These are phyloP conservation scores for Cucurbita pepo DNA, from an alignment of 306 rosid genomes.

Conservation along the genomic window DNA sequence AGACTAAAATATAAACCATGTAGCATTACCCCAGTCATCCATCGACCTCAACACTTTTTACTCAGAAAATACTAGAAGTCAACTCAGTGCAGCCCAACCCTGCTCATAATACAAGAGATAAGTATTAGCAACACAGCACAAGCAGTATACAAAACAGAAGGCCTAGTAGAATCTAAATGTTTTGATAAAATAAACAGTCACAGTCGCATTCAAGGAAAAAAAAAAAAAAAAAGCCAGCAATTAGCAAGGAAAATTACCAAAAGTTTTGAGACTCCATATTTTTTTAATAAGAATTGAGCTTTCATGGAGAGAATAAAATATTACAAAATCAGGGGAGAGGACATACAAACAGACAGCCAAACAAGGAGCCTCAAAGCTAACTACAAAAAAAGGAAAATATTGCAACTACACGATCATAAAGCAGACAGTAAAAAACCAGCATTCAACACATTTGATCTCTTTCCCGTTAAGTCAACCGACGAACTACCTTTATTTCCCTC, in stretches of 20 bases:
- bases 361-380: background rate
- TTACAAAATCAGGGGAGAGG: background rate
- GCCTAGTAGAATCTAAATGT: background rate
- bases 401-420: background rate
- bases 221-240: background rate
- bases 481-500: background rate
- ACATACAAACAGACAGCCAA: background rate
- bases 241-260: background rate
- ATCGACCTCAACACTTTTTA: background rate
- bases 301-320: background rate
- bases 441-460: background rate
- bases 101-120: background rate
- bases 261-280: no score
- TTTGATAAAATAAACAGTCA: no score
- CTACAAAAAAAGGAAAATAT: background rate
- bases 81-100: background rate
- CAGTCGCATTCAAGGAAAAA: background rate
- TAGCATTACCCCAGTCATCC: slow-evolving; percentile 8
- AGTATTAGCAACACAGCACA: background rate
- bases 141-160: background rate
- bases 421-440: background rate
- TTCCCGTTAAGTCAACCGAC: background rate
- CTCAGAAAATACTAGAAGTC: background rate
- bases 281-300: no score
- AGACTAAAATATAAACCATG: background rate